Evolutionary conservation across 208 protist genomes (phyloP).

Genomic region (Crithidia thermophila): DNA sequence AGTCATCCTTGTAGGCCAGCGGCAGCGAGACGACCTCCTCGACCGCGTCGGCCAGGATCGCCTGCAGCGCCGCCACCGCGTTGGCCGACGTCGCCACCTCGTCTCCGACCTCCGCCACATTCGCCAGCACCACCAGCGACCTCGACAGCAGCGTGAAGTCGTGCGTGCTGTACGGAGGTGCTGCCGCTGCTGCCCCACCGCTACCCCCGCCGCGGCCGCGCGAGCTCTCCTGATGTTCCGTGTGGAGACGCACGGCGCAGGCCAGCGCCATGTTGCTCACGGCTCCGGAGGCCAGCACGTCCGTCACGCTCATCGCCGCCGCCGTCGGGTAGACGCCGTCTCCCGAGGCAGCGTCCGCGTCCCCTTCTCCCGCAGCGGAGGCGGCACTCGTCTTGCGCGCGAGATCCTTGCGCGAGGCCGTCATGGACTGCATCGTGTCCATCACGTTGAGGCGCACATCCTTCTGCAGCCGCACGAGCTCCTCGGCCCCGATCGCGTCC

Average conservation of each 20-base stretch:
- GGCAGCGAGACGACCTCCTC: constrained; percentile 39
- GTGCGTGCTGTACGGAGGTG: constrained; percentile 37
- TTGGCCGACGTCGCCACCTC: constrained; percentile 56
- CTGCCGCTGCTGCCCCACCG: not conserved
- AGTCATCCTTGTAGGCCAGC: constrained; percentile 16
- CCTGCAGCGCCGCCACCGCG: constrained; percentile 73
- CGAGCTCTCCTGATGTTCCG: constrained; percentile 30
- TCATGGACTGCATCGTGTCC: constrained; percentile 50
- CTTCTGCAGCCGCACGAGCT: constrained; percentile 46
- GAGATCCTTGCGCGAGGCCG: constrained; percentile 53
- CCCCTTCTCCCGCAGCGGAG: constrained; percentile 1
- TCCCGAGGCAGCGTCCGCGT: not conserved
- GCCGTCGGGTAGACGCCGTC: constrained; percentile 50
- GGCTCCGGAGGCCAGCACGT: constrained; percentile 47
- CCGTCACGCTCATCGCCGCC: constrained; percentile 56
- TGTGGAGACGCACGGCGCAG: constrained; percentile 62
- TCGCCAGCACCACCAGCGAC: constrained; percentile 46
- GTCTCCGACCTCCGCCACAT: constrained; percentile 54
- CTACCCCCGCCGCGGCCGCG: not conserved
- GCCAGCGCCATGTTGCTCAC: constrained; percentile 68
- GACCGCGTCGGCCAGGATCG: constrained; percentile 45
- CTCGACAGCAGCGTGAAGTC: constrained; percentile 61
- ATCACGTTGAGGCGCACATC: constrained; percentile 52
- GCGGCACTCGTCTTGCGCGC: constrained; percentile 8
- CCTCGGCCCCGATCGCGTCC: constrained; percentile 31